Evolutionary conservation across 2,329 filamentous ascomycete genomes (phyloP), one percentile per base, ranked within the genome.

Genomic region (Fusarium abutilonis): DNA sequence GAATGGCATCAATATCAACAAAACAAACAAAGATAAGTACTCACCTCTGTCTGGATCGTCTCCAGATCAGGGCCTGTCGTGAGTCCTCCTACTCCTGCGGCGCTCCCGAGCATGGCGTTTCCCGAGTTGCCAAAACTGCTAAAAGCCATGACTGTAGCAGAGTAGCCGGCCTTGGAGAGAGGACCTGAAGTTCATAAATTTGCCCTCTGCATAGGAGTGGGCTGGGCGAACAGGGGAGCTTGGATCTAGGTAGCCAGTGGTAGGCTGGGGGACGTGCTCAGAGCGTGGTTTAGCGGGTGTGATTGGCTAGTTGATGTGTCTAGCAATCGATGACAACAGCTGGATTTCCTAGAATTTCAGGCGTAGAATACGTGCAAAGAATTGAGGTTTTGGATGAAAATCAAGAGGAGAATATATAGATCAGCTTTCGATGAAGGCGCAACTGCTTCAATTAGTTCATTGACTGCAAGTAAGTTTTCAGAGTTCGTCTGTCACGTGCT

Each of bases 21-120:
- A 60, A 60, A 46, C 54, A 62, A 53, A 29, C 38, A 36, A 67
- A 50, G 26, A 39, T 46, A 41, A 48, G 36, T 44, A 71, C 77
- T 65, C 78, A 92, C 91, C 82, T 97, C 92, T 66, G 93, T 94
- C 74, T 89, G 86, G 67, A 97, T 90, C 65, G 93, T 88, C 66
- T 88, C 82, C 51, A 97, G 82, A 71, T 92, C 87, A 45, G 86
- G 82, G 38, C 90, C 91, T 73, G 76, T 69, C 44, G 68, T 75
- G 52, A 74, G 53, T 40, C 67, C 70, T 59, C 70, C 80, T 60
- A 75, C 74, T 56, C 75, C 78, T 48, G 74, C 70, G 56, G 78
- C 68, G 60, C 70, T 74, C 56, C 77, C 78, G 61, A 77, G 74
- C 73, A 79, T 75, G 73, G 75, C 75, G 66, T 77, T 79, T 51